Evolutionary conservation across 768 basidiomycete genomes (phyloP).

Genomic region (Mycena metata): DNA sequence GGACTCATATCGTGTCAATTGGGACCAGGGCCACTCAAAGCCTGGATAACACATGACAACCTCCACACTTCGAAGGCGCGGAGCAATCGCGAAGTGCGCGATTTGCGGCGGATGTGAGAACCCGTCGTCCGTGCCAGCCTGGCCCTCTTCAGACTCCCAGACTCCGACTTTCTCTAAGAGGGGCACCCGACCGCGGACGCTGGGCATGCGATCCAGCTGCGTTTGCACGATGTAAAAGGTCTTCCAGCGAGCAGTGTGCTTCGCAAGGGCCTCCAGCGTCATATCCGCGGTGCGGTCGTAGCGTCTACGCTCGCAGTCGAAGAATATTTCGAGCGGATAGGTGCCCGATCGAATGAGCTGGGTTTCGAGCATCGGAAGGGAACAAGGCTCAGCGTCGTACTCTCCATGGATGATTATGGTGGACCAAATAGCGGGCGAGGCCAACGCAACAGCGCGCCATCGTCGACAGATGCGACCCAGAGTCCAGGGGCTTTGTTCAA

Average conservation of each 20-base stretch:
- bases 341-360: conserved; percentile 7
- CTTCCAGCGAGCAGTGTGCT: conserved; percentile 11
- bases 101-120: neutral
- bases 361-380: conserved; percentile 9
- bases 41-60: neutral
- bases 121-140: neutral
- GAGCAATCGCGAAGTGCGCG: conserved; percentile 4
- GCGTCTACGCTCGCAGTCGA: neutral
- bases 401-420: conserved; percentile 1
- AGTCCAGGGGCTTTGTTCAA: conserved; percentile 11
- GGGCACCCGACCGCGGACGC: conserved; percentile 6
- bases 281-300: neutral
- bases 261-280: neutral
- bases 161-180: conserved; percentile 17
- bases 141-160: neutral
- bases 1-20: conserved; percentile 14
- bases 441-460: conserved; percentile 17
- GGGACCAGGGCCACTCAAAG: conserved; percentile 13
- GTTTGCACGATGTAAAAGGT: neutral
- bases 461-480: conserved; percentile 12
- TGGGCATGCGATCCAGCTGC: neutral
- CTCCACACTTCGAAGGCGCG: conserved; percentile 13
- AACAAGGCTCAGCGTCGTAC: conserved; percentile 1
- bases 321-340: neutral
- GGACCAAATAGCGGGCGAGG: conserved; percentile 9